Conservation (phyloP, 768 basidiomycete species). For the Suillus brevipes region DNA sequence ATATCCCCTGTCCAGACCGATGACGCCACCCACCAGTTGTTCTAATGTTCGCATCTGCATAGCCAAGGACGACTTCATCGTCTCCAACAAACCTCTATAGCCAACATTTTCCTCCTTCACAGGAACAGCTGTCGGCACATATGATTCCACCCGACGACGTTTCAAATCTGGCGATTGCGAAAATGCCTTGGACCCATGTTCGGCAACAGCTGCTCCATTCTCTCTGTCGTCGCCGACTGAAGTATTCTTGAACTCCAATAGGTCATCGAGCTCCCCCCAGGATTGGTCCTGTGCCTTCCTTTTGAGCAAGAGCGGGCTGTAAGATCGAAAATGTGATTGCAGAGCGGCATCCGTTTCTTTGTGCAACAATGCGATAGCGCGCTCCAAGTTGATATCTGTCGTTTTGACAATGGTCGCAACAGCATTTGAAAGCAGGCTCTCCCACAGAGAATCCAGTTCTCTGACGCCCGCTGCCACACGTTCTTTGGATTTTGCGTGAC, state of each 20-base stretch:
- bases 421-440: conserved; percentile 43
- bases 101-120: conserved; percentile 22
- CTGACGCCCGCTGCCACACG: conserved; percentile 40
- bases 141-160: conserved; percentile 14
- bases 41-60: conserved; percentile 47
- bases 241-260: background rate
- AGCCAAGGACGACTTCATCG: conserved; percentile 51
- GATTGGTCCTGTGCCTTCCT: background rate
- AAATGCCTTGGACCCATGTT: background rate
- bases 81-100: conserved; percentile 38
- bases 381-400: conserved; percentile 33
- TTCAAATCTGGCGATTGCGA: conserved; percentile 14
- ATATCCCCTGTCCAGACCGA: background rate
- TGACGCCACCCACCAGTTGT: conserved; percentile 36
- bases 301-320: conserved; percentile 16
- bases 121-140: conserved; percentile 15
- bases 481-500: conserved; percentile 44
- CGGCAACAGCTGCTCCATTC: background rate
- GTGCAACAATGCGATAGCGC: conserved; percentile 35
- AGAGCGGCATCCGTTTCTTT: conserved; percentile 31
- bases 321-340: conserved; percentile 17
- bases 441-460: conserved; percentile 48
- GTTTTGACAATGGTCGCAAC: conserved; percentile 40
- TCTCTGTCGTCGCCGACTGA: background rate
- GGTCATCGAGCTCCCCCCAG: background rate